Evolutionary conservation across 345 rosid species (phyloP), one percentile per base, ranked within the genome.

Genomic region (Eucalyptus dawsonii): DNA sequence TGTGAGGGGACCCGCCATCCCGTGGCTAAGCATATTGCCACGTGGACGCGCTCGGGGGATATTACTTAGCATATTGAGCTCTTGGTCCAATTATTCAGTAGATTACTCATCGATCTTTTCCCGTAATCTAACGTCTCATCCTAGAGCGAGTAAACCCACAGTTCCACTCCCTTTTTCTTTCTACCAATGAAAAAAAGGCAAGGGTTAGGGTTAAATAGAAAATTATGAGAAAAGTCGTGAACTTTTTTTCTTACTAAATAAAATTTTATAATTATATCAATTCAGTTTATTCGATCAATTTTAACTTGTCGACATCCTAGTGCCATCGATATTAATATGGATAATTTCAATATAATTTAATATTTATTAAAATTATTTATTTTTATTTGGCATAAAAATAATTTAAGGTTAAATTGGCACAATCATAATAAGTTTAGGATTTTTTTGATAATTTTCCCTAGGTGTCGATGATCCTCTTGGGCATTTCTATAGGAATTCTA

Each of bases 401-500:
- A 4, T 53, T 53, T 53, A 21, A 3, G 29, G 1, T 56, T 56
- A 11, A 54, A 24, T 56, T 56, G 62, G 3, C 29, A 56, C 1
- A 24, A 24, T 56, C 5, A 5, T 56, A 24, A 22, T 56, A 56
- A 22, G 0, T 24, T 24, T 56, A 56, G 0, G 1, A 56, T 2
- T 24, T 25, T 9, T 56, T 56, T 56, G 62, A 4, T 25, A 24
- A 21, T 21, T 53, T 53, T 53, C 5, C 5, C 1, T 8, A 0
- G 1, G 15, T 60, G 7, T 11, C 2, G 2, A 2, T 60, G 31
- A 60, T 27, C 80, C 80, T 31, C 24, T 69, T 8, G 10, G 11
- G 13, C 80, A 5, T 69, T 65, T 14, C 17, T 14, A 7, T 13
- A n/a, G 22, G 22, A 15, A 67, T 67, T 67, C 80, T 31, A 67